Evolutionary conservation across 176 grass and related monocot genomes (phyloP).

Genomic region (Triticum urartu): DNA sequence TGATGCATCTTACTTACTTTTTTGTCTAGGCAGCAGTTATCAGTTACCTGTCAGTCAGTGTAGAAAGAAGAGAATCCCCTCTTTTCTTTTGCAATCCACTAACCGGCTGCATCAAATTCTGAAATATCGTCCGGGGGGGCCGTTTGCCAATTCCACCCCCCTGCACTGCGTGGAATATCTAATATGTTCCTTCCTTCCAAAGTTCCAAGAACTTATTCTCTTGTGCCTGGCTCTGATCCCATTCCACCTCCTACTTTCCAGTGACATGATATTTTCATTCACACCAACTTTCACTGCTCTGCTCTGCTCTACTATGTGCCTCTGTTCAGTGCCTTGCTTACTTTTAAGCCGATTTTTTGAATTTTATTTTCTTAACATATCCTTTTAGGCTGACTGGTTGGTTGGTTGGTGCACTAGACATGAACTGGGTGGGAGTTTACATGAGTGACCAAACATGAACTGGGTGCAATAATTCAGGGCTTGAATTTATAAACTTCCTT

Average conservation of each 20-base stretch:
- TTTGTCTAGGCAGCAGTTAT: conserved; percentile 2
- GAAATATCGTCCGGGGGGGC: not conserved
- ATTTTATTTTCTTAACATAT: no score
- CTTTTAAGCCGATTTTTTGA: no score
- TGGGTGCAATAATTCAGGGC: not conserved
- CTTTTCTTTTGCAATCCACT: not conserved
- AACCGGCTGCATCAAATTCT: not conserved
- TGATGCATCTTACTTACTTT: not conserved
- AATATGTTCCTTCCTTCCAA: not conserved
- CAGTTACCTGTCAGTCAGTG: not conserved
- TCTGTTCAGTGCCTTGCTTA: not conserved
- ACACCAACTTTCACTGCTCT: not conserved
- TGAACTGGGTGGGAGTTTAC: not conserved
- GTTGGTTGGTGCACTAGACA: not conserved
- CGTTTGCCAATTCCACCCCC: conserved; percentile 22
- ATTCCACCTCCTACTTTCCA: conserved; percentile 27
- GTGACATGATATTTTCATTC: conserved; percentile 25
- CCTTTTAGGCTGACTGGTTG: not conserved
- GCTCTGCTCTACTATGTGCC: not conserved
- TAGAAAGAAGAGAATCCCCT: not conserved
- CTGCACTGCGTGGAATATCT: conserved; percentile 14
- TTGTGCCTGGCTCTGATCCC: not conserved
- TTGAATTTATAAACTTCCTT: conserved; percentile 3
- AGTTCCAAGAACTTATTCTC: conserved; percentile 28
- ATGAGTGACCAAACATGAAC: not conserved